Percentiles rank a stretch among this genome's conserved stretches.
phyloP scores from a whole-genome alignment of 495 filamentous ascomycete species.

The Bacidia gigantensis region DNA sequence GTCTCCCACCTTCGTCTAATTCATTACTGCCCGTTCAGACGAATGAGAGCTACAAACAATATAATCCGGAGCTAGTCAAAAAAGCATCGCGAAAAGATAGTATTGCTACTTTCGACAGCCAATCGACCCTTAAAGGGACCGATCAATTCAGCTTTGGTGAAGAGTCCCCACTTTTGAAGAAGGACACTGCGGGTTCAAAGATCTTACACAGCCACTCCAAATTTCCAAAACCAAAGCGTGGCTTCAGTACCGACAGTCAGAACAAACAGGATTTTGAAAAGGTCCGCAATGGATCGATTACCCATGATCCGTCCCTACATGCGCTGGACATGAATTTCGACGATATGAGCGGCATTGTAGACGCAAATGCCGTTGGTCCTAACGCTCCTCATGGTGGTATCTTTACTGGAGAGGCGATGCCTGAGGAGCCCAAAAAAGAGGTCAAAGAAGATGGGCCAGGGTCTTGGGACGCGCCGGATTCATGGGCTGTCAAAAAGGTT shows the following conservation, averaged over 20 bases:
- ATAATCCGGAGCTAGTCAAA: conserved; percentile 35
- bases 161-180: conserved; percentile 17
- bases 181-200: conserved; percentile 12
- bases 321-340: conserved; percentile 71
- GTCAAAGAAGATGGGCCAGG: conserved; percentile 20
- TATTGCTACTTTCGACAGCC: conserved; percentile 19
- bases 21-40: conserved; percentile 32
- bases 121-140: conserved; percentile 16
- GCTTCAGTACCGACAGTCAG: conserved; percentile 41
- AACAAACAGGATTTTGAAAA: conserved; percentile 23
- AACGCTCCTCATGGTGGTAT: conserved; percentile 47
- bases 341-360: conserved; percentile 72
- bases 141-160: conserved; percentile 12
- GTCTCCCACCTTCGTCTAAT: conserved; percentile 40
- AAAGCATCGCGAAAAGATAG: conserved; percentile 31
- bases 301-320: conserved; percentile 35
- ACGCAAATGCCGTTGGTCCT: conserved; percentile 23
- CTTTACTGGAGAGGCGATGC: conserved; percentile 36
- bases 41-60: conserved; percentile 29
- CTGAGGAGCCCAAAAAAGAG: conserved; percentile 27
- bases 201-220: conserved; percentile 19
- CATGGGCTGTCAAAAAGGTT: conserved; percentile 70
- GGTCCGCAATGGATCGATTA: conserved; percentile 31
- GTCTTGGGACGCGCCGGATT: conserved; percentile 81
- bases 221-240: conserved; percentile 33